A percentile compares a stretch with the other conserved stretches of the same genome.
These are phyloP conservation scores for Ophiobolus disseminans DNA, from an alignment of 2,329 filamentous ascomycete genomes.

Conservation along the genomic window DNA sequence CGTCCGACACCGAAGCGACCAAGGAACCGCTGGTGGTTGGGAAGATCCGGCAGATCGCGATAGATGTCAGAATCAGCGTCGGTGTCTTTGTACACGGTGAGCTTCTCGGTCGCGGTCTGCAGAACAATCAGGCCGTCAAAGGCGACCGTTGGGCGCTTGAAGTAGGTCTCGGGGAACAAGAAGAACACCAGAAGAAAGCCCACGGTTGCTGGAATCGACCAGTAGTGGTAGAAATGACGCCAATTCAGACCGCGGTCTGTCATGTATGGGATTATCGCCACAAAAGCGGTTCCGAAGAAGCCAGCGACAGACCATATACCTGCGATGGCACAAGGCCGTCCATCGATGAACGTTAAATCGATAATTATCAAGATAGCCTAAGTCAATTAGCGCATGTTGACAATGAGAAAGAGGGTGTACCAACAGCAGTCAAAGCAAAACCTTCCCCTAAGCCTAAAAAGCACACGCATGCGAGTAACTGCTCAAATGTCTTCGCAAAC, in stretches of 20 bases:
- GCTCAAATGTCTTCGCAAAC: constrained; percentile 30
- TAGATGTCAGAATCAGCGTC: constrained; percentile 35
- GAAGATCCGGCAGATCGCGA: constrained; percentile 29
- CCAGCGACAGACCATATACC: constrained; percentile 44
- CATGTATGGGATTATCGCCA: constrained; percentile 38
- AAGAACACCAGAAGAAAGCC: constrained; percentile 39
- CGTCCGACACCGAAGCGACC: constrained; percentile 20
- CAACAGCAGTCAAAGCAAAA: constrained; percentile 36
- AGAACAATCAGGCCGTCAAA: constrained; percentile 52
- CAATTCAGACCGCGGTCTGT: constrained; percentile 36
- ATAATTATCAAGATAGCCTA: constrained; percentile 49
- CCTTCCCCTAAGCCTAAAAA: constrained; percentile 46
- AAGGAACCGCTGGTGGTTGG: constrained; percentile 14
- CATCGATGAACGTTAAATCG: constrained; percentile 51
- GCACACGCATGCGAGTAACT: constrained; percentile 39
- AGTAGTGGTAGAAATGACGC: constrained; percentile 44
- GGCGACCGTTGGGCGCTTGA: constrained; percentile 51
- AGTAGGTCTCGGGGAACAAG: constrained; percentile 51
- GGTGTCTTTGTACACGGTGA: constrained; percentile 48
- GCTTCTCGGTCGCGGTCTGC: constrained; percentile 49
- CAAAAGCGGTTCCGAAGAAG: constrained; percentile 27
- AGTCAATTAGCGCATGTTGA: background rate
- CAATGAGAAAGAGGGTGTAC: constrained; percentile 11
- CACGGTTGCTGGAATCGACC: constrained; percentile 32
- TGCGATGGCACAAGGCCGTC: constrained; percentile 46